Conservation (phyloP, 306 rosid genomes). For the Cucurbita ficifolia region DNA sequence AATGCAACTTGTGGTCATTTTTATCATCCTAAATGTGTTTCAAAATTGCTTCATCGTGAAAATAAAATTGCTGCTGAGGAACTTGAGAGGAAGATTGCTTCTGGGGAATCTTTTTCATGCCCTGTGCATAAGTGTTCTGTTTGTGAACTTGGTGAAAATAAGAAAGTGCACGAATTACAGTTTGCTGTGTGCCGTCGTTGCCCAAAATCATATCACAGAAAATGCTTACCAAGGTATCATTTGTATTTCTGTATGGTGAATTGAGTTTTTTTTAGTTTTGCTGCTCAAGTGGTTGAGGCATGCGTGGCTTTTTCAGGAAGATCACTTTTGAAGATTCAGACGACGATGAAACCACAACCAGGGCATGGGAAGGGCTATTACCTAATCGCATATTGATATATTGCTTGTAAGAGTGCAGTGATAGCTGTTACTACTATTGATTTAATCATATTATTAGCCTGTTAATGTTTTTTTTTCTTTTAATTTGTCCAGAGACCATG, state of each 20-base stretch:
- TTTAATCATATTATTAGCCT: constrained; percentile 10
- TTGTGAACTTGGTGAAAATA: constrained; percentile 71
- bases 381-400: constrained; percentile 77
- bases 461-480: constrained; percentile 4
- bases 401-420: constrained; percentile 56
- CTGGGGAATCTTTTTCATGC: constrained; percentile 65
- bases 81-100: constrained; percentile 36
- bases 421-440: constrained; percentile 6
- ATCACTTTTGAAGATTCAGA: constrained; percentile 38
- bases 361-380: constrained; percentile 78
- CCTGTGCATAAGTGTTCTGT: constrained; percentile 67
- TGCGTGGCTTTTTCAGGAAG: constrained; percentile 37
- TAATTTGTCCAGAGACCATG: constrained; percentile 50
- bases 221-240: constrained; percentile 77
- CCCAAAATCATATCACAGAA: constrained; percentile 75
- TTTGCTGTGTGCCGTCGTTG: constrained; percentile 96
- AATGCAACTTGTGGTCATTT: constrained; percentile 85
- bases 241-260: neutral
- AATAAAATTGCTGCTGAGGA: constrained; percentile 36
- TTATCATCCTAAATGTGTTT: constrained; percentile 73
- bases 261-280: neutral
- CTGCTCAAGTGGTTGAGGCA: constrained; percentile 15
- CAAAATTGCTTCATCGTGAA: constrained; percentile 33
- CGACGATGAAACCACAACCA: constrained; percentile 21
- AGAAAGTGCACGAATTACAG: constrained; percentile 32